phyloP scores from a whole-genome alignment of 345 rosid genomes.

The Lenwebbia sp. region DNA sequence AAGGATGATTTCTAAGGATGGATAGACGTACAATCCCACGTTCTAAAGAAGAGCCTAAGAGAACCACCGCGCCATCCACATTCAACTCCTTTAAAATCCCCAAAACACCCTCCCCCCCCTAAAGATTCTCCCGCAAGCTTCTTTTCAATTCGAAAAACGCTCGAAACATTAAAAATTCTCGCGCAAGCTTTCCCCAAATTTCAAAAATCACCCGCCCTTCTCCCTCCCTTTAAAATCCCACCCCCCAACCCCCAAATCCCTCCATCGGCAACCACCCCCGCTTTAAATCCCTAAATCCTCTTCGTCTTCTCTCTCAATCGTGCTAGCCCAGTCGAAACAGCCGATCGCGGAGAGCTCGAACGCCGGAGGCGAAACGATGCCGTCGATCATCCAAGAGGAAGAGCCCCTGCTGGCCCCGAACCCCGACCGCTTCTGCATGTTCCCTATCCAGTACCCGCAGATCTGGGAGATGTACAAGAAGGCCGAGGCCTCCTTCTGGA shows the following conservation, averaged over 20 bases:
- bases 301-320: not conserved
- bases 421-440: constrained; percentile 88
- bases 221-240: not conserved
- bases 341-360: not conserved
- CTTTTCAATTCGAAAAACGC: not conserved
- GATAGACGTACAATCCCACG: not conserved
- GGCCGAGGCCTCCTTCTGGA: constrained; percentile 97
- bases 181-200: constrained; percentile 16
- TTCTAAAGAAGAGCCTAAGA: not conserved
- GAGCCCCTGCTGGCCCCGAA: constrained; percentile 78
- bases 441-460: constrained; percentile 80
- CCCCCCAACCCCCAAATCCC: not conserved
- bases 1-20: too few relatives aligned
- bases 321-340: too few relatives aligned
- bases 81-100: not conserved
- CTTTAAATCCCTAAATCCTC: not conserved
- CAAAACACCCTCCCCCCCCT: not conserved
- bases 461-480: constrained; percentile 99
- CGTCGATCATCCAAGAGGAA: constrained; percentile 42
- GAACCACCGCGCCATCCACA: not conserved
- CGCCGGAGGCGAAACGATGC: constrained; percentile 25
- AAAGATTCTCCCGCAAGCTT: constrained; percentile 16
- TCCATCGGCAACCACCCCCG: not conserved
- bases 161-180: not conserved
- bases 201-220: constrained; percentile 4